Evolutionary conservation across 1,139 yeast genomes (phyloP).

Genomic region (Geotrichum candidum): DNA sequence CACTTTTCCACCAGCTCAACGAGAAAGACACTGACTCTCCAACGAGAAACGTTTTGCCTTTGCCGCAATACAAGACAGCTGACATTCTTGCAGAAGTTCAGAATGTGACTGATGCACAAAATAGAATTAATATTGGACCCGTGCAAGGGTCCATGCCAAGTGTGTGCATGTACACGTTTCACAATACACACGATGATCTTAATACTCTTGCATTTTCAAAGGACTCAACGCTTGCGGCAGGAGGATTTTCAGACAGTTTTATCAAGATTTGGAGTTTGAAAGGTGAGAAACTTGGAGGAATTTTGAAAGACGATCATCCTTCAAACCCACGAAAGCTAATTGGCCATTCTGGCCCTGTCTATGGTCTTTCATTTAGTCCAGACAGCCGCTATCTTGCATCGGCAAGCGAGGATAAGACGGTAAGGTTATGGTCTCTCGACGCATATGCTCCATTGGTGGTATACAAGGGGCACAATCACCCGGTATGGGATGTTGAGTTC

Average conservation of each 20-base stretch:
- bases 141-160: slow-evolving; percentile 83
- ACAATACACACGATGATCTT: slow-evolving; percentile 84
- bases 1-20: slow-evolving; percentile 41
- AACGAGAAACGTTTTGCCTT: slow-evolving; percentile 64
- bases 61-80: slow-evolving; percentile 73
- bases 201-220: slow-evolving; percentile 80
- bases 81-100: slow-evolving; percentile 76
- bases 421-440: slow-evolving; percentile 89
- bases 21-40: slow-evolving; percentile 62
- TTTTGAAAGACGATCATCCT: slow-evolving; percentile 52
- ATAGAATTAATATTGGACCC: slow-evolving; percentile 57
- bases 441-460: slow-evolving; percentile 83
- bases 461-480: slow-evolving; percentile 94
- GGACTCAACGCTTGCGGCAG: slow-evolving; percentile 82
- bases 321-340: slow-evolving; percentile 53
- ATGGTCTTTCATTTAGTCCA: slow-evolving; percentile 84
- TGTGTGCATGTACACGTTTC: slow-evolving; percentile 97
- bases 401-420: slow-evolving; percentile 87
- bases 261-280: slow-evolving; percentile 89
- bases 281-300: slow-evolving; percentile 73
- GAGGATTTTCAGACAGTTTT: slow-evolving; percentile 89
- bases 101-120: slow-evolving; percentile 75
- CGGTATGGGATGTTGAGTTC: slow-evolving; percentile 95
- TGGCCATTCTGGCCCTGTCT: slow-evolving; percentile 94
- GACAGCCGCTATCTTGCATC: slow-evolving; percentile 78